These are phyloP conservation scores for Cryptosporidium sp. DNA, from an alignment of 169 alveolate genomes.

Conservation along the genomic window DNA sequence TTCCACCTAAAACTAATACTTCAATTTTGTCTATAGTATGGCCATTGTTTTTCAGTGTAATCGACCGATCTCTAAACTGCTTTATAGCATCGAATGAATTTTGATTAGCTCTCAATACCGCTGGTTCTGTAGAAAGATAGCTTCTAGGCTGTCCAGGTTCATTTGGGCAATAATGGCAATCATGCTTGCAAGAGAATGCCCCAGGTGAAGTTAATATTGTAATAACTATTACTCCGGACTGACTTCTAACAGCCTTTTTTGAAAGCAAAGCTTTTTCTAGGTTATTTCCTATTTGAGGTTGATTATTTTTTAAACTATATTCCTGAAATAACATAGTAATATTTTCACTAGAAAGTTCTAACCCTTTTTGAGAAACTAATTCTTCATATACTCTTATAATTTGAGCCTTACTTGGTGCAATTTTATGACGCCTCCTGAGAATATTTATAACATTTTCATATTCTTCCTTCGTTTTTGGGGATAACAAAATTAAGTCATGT, in stretches of 20 bases:
- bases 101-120: conserved; percentile 94
- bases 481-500: conserved; percentile 68
- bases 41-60: conserved; percentile 91
- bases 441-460: conserved; percentile 68
- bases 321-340: conserved; percentile 22
- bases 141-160: conserved; percentile 96
- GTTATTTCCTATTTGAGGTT: background rate
- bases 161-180: conserved; percentile 93
- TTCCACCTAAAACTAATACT: conserved; percentile 93
- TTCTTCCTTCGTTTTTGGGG: conserved; percentile 76
- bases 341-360: background rate
- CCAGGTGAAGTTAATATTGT: conserved; percentile 95
- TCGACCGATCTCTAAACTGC: conserved; percentile 93
- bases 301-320: background rate
- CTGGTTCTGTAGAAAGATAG: conserved; percentile 95
- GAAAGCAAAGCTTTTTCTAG: conserved; percentile 53
- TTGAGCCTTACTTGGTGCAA: conserved; percentile 81
- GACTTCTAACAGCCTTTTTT: conserved; percentile 87
- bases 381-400: conserved; percentile 79
- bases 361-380: conserved; percentile 60
- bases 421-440: conserved; percentile 74
- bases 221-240: conserved; percentile 92
- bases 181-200: conserved; percentile 91
- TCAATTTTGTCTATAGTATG: conserved; percentile 93
- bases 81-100: conserved; percentile 90